Evolutionary conservation across 169 alveolate genomes (phyloP), one percentile per base, ranked within the genome.

Genomic region (Plasmodium blacklocki): DNA sequence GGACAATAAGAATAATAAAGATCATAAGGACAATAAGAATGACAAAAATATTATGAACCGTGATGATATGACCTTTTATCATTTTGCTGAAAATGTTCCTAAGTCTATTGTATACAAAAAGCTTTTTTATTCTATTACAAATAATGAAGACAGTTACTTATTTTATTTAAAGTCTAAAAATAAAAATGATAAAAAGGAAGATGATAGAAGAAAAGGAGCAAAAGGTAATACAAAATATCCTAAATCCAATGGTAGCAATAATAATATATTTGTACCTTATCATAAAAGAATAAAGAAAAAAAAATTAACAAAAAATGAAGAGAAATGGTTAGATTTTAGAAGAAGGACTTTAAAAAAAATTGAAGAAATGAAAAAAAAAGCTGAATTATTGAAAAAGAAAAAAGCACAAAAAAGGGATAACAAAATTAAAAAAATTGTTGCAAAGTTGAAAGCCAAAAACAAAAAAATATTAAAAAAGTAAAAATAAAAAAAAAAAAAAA

Each of bases 351-450:
- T 83, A 23, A 83, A 83, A 68, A 83, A 83, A 83, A 83, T 83
- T 50, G 91, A 83, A 11, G 91, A 83, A 15, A 83, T 83, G 91
- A 83, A 83, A 73, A 72, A 83, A 56, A 83, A 83, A 50, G 91
- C 91, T 29, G 85, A 83, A 56, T 67, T 83, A 12, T 56, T 83
- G 19, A 83, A 83, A 73, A 83, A 67, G 52, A 72, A 54, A 14
- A 83, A 83, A 43, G 52, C 45, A 63, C 71, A 83, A 68, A 83
- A 83, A 56, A 58, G 91, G 32, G 91, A 83, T 68, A 63, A 39
- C 52, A 83, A 68, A 63, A 56, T 83, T 23, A 58, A 83, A 50
- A 67, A 75, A 63, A 60, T 63, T 54, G 39, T 83, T 67, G 80
- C 70, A 47, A 83, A 68, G 73, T 39, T 83, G 52, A 83, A 83